Conservation (phyloP, 2,329 filamentous ascomycete genomes). For the Botrytis porri region DNA sequence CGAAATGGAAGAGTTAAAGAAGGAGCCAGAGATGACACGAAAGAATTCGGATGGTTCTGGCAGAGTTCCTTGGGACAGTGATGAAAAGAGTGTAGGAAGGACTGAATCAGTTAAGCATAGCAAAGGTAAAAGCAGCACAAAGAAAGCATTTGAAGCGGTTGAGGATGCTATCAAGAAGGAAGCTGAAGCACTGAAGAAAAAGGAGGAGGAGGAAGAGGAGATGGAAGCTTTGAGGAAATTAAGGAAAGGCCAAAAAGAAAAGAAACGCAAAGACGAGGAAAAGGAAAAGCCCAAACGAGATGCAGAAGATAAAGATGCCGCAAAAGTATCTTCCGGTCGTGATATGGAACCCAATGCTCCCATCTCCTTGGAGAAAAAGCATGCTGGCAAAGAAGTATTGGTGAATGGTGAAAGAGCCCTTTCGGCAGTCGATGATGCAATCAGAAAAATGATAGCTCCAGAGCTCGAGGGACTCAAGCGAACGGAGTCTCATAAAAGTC, state of each 20-base stretch:
- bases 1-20: slow-evolving; percentile 20
- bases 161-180: slow-evolving; percentile 21
- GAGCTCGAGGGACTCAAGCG: slow-evolving; percentile 15
- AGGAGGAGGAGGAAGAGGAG: slow-evolving; percentile 18
- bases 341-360: background rate
- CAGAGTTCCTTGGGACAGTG: slow-evolving; percentile 18
- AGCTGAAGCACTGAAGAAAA: slow-evolving; percentile 18
- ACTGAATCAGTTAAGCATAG: slow-evolving; percentile 14
- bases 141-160: slow-evolving; percentile 20
- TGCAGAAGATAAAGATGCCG: slow-evolving; percentile 14
- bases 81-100: slow-evolving; percentile 17
- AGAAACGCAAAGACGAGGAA: slow-evolving; percentile 19
- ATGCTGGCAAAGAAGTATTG: slow-evolving; percentile 5
- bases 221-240: slow-evolving; percentile 17
- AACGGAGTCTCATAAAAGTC: slow-evolving; percentile 13
- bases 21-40: slow-evolving; percentile 13
- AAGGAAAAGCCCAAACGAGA: slow-evolving; percentile 16
- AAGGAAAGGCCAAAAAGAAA: slow-evolving; percentile 16
- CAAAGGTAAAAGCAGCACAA: slow-evolving; percentile 19
- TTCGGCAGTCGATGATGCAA: slow-evolving; percentile 17
- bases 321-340: slow-evolving; percentile 4
- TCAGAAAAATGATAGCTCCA: slow-evolving; percentile 14
- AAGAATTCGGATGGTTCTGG: slow-evolving; percentile 15
- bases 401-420: slow-evolving; percentile 10
- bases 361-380: background rate